Conservation (phyloP, 345 rosid genomes). For the Aegle marmelos region DNA sequence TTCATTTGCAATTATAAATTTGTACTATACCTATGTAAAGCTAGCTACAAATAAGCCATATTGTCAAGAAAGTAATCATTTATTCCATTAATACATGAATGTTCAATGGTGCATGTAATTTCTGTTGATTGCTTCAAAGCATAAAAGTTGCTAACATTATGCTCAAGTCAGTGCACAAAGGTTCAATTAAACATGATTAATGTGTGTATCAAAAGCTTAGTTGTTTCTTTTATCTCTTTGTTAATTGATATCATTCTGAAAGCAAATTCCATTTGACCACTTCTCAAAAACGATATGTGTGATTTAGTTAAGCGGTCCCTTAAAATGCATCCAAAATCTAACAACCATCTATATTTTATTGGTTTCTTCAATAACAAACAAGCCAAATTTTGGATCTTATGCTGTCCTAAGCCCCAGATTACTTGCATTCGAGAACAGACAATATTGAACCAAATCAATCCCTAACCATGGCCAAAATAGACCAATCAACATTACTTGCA, state of each 20-base stretch:
- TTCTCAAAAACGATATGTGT: not conserved
- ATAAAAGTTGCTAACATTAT: not conserved
- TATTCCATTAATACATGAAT: not conserved
- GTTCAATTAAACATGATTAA: constrained; percentile 22
- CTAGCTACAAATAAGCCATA: not conserved
- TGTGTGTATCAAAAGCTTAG: constrained; percentile 33
- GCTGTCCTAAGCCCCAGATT: constrained; percentile 9
- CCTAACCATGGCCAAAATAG: constrained; percentile 1
- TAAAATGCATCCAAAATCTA: constrained; percentile 20
- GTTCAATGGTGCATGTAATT: not conserved
- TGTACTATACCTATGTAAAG: not conserved
- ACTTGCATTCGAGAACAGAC: constrained; percentile 14
- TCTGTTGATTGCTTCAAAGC: not conserved
- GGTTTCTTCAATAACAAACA: constrained; percentile 11
- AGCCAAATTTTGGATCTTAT: constrained; percentile 25
- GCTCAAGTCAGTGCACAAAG: not conserved
- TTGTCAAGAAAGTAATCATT: too few relatives aligned
- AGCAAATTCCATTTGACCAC: too few relatives aligned
- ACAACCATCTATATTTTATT: constrained; percentile 11
- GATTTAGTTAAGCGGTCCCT: constrained; percentile 16
- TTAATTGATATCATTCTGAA: too few relatives aligned
- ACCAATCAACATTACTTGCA: constrained; percentile 16
- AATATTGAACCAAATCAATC: constrained; percentile 34
- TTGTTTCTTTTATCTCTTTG: constrained; percentile 27
- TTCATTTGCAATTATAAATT: not conserved